Evolutionary conservation across 129 eudicot genomes (phyloP).

Genomic region (Flaveria linearis): DNA sequence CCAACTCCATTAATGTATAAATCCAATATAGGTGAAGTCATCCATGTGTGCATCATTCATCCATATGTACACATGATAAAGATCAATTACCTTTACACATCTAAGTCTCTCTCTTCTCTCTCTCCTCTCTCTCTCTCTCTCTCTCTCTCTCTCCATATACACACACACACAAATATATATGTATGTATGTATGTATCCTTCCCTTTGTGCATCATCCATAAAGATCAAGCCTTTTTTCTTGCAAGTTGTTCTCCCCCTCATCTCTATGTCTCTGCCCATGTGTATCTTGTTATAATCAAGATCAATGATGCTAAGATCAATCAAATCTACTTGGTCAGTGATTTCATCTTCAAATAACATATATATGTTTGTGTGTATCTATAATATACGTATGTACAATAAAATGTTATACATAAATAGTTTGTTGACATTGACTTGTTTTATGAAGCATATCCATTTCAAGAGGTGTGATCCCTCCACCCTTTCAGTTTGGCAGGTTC

Average conservation of each 20-base stretch:
- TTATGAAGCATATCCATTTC: constrained; percentile 38
- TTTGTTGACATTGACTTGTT: not conserved
- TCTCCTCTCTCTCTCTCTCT: too few relatives aligned
- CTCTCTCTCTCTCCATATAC: too few relatives aligned
- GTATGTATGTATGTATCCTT: not conserved
- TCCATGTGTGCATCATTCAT: constrained; percentile 26
- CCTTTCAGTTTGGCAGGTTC: constrained; percentile 20
- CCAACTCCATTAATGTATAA: constrained; percentile 11
- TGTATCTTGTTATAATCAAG: constrained; percentile 14
- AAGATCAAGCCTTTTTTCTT: constrained; percentile 21
- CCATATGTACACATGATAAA: not conserved
- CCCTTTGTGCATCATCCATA: not conserved
- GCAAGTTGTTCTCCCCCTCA: not conserved
- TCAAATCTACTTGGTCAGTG: constrained; percentile 35
- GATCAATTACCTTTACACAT: not conserved
- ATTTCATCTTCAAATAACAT: not conserved
- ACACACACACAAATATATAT: not conserved
- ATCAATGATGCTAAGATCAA: constrained; percentile 39
- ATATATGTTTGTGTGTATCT: not conserved
- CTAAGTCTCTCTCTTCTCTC: too few relatives aligned
- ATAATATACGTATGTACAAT: too few relatives aligned
- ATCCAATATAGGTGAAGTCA: constrained; percentile 9
- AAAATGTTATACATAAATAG: too few relatives aligned
- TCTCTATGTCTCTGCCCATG: not conserved
- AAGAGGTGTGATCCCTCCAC: constrained; percentile 31